Percentiles rank a stretch among this genome's conserved stretches.
Evolutionary conservation across 805 yeast species (phyloP).

Genomic region (Ogataea salicorniae): DNA sequence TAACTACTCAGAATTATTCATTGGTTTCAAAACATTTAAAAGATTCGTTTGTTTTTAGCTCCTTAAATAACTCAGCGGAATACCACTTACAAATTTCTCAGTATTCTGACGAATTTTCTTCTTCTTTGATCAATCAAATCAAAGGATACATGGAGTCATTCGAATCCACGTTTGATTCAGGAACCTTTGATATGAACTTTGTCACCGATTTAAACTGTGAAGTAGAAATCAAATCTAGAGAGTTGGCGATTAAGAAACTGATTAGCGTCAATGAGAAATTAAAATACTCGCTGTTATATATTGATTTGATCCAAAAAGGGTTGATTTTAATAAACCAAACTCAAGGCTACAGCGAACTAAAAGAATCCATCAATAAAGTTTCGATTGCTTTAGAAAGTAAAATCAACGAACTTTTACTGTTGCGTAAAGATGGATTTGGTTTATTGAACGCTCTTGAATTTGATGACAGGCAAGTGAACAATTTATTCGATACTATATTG

Average conservation of each 20-base stretch:
- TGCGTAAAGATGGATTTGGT: neutral
- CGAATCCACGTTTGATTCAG: neutral
- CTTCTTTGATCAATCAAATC: neutral
- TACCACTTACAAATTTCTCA: constrained; percentile 4
- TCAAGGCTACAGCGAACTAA: neutral
- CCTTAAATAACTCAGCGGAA: neutral
- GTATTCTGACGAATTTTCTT: constrained; percentile 3
- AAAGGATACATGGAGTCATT: neutral
- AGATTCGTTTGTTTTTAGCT: constrained; percentile 4
- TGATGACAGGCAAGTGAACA: neutral
- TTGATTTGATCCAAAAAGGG: neutral
- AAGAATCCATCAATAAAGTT: neutral
- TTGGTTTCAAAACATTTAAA: constrained; percentile 2
- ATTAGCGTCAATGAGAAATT: neutral
- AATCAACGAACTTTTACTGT: neutral
- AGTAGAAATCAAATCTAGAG: neutral
- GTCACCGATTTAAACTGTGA: neutral
- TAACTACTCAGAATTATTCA: constrained; percentile 9
- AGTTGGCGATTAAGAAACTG: neutral
- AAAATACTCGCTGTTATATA: neutral
- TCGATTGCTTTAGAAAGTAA: neutral
- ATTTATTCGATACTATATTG: neutral
- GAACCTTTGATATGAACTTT: neutral
- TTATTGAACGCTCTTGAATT: neutral
- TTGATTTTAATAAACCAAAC: neutral